These are phyloP conservation scores for Zygotorulaspora mrakii DNA, from an alignment of 1,139 yeast species.

Conservation along the genomic window DNA sequence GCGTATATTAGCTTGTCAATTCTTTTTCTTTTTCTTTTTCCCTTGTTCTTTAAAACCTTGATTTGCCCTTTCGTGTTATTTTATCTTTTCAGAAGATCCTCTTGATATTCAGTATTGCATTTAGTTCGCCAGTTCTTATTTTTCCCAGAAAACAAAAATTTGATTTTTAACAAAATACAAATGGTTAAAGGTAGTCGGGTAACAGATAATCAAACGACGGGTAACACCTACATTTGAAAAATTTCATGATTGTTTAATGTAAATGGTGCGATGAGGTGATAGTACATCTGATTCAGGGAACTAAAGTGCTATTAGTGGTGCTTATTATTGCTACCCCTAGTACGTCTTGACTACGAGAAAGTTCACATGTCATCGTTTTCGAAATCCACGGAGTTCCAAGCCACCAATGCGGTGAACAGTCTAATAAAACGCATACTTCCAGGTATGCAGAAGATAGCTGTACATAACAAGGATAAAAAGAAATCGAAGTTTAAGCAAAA, in stretches of 20 bases:
- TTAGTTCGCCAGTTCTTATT: conserved; percentile 13
- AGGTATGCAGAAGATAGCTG: conserved; percentile 24
- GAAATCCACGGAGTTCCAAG: conserved; percentile 25
- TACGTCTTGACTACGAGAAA: no score
- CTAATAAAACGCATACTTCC: conserved; percentile 29
- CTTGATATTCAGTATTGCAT: conserved; percentile 7
- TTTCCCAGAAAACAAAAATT: conserved; percentile 2
- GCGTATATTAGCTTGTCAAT: conserved; percentile 5
- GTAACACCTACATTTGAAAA: conserved; percentile 5
- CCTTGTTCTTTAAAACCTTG: conserved; percentile 7
- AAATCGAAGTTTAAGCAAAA: conserved; percentile 8
- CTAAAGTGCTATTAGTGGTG: no score
- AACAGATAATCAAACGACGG: background rate
- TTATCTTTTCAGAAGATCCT: conserved; percentile 11
- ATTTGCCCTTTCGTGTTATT: conserved; percentile 12
- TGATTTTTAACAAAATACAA: conserved; percentile 4
- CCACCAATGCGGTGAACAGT: conserved; percentile 30
- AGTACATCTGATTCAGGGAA: background rate
- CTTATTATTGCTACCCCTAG: no score
- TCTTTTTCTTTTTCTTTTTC: conserved; percentile 12
- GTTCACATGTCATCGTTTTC: conserved; percentile 9
- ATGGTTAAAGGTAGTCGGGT: background rate
- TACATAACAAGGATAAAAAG: conserved; percentile 9
- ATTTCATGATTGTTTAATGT: conserved; percentile 3
- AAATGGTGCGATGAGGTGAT: conserved; percentile 12